phyloP scores from a whole-genome alignment of 345 rosid species.

The Lagerstroemia speciosa region DNA sequence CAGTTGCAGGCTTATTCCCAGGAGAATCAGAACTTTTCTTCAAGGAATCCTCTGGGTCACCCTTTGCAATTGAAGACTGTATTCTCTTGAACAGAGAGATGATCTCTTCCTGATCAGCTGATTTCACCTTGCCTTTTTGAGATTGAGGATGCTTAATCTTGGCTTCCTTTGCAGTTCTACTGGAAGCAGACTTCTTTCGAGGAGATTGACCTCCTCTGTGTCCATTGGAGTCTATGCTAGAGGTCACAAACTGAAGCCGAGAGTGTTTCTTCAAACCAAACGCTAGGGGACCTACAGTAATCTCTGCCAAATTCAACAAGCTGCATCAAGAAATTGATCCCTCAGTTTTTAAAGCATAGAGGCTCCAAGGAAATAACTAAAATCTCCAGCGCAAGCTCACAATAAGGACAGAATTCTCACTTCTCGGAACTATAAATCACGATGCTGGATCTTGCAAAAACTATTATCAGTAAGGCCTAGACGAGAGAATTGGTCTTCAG shows the following conservation, averaged over 20 bases:
- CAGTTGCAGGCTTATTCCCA: constrained; percentile 14
- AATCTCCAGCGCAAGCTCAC: not conserved
- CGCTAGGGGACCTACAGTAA: constrained; percentile 26
- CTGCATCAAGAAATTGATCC: constrained; percentile 42
- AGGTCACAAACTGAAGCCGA: constrained; percentile 8
- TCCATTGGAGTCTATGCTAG: constrained; percentile 21
- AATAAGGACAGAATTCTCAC: not conserved
- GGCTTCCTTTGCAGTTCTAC: constrained; percentile 7
- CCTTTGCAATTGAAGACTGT: constrained; percentile 46
- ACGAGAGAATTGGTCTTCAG: too few species aligned
- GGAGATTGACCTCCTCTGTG: constrained; percentile 15
- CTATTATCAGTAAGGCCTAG: not conserved
- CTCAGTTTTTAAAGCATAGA: constrained; percentile 22
- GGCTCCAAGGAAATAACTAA: not conserved
- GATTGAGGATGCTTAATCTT: constrained; percentile 9
- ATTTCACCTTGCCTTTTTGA: constrained; percentile 12
- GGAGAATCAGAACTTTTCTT: constrained; percentile 7
- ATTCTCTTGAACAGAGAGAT: constrained; percentile 44
- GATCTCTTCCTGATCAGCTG: constrained; percentile 38
- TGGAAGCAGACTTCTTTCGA: constrained; percentile 16
- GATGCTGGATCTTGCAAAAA: not conserved
- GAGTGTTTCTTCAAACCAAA: constrained; percentile 10
- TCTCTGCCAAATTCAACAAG: constrained; percentile 63
- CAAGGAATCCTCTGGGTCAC: constrained; percentile 13
- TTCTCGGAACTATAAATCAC: not conserved